phyloP scores from a whole-genome alignment of 2,329 filamentous ascomycete genomes.

The Ascochyta viciae-villosae region DNA sequence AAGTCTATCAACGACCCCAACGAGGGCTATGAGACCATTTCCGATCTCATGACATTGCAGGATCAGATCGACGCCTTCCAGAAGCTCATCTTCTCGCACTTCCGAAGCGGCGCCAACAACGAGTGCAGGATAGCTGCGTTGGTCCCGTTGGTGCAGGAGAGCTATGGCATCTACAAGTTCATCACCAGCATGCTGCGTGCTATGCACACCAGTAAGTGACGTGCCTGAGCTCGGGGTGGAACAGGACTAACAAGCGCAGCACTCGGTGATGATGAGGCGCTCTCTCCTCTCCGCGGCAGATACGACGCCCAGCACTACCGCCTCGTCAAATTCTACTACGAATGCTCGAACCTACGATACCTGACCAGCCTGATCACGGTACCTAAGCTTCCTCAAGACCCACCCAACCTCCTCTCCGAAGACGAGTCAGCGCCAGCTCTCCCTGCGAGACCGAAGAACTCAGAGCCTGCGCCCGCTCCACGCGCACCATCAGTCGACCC shows the following conservation, averaged over 20 bases:
- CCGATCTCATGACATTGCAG: slow-evolving; percentile 93
- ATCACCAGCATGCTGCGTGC: slow-evolving; percentile 98
- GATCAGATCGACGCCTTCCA: slow-evolving; percentile 99
- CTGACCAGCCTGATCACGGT: slow-evolving; percentile 95
- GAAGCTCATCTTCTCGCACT: slow-evolving; percentile 97
- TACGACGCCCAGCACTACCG: slow-evolving; percentile 98
- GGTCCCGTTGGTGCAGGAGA: slow-evolving; percentile 93
- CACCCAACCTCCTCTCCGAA: slow-evolving; percentile 85
- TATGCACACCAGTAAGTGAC: slow-evolving; percentile 84
- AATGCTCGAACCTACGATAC: slow-evolving; percentile 97
- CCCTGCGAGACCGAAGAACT: slow-evolving; percentile 71
- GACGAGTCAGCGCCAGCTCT: slow-evolving; percentile 81
- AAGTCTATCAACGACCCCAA: slow-evolving; percentile 99
- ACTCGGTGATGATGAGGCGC: slow-evolving; percentile 90
- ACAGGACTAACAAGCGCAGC: slow-evolving; percentile 56
- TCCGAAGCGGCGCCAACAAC: slow-evolving; percentile 88
- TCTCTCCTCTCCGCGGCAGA: slow-evolving; percentile 83
- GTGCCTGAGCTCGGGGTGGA: neutral
- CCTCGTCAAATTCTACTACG: slow-evolving; percentile 97
- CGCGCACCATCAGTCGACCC: slow-evolving; percentile 78
- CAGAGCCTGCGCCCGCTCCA: slow-evolving; percentile 73
- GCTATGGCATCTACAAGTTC: slow-evolving; percentile 99
- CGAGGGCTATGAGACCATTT: slow-evolving; percentile 95
- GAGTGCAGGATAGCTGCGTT: slow-evolving; percentile 95
- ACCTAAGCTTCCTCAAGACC: slow-evolving; percentile 92